Evolutionary conservation across 164 flowering plant species (phyloP).

Genomic region (Annona cherimola): DNA sequence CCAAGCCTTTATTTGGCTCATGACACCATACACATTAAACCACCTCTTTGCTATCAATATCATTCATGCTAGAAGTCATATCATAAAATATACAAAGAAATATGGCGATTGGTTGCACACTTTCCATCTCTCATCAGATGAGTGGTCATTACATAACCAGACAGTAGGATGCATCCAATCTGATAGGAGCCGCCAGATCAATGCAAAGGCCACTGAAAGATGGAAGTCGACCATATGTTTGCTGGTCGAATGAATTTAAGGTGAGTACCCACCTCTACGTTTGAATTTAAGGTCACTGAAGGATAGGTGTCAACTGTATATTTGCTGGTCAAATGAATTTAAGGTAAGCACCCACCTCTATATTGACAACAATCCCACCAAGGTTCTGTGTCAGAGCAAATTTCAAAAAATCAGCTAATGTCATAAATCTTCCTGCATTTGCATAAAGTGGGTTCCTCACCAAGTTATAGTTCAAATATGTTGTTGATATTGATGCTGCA

Average conservation of each 20-base stretch:
- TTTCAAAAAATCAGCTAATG: slow-evolving; percentile 28
- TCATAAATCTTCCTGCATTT: slow-evolving; percentile 27
- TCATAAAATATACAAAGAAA: too few relatives aligned
- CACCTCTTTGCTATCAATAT: background rate
- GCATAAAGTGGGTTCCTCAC: slow-evolving; percentile 30
- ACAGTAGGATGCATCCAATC: too few relatives aligned
- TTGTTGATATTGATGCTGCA: slow-evolving; percentile 33
- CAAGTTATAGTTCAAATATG: slow-evolving; percentile 5
- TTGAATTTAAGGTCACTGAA: too few relatives aligned
- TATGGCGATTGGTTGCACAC: too few relatives aligned
- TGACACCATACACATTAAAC: background rate
- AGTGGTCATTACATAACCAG: too few relatives aligned
- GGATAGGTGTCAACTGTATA: too few relatives aligned
- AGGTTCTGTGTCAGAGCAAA: slow-evolving; percentile 23
- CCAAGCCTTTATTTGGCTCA: background rate
- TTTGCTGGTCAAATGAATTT: background rate
- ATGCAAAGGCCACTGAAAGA: background rate
- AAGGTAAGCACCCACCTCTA: slow-evolving; percentile 27
- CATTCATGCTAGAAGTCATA: background rate
- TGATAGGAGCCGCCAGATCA: background rate
- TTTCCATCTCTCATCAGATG: too few relatives aligned
- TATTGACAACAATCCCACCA: slow-evolving; percentile 33
- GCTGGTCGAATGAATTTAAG: too few relatives aligned
- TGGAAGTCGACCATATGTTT: background rate
- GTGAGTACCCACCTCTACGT: too few relatives aligned